Percentiles rank a stretch among this genome's conserved stretches.
Conservation (phyloP, 2,329 filamentous ascomycete species). For the Immersiporthe knoxdaviesiana region DNA sequence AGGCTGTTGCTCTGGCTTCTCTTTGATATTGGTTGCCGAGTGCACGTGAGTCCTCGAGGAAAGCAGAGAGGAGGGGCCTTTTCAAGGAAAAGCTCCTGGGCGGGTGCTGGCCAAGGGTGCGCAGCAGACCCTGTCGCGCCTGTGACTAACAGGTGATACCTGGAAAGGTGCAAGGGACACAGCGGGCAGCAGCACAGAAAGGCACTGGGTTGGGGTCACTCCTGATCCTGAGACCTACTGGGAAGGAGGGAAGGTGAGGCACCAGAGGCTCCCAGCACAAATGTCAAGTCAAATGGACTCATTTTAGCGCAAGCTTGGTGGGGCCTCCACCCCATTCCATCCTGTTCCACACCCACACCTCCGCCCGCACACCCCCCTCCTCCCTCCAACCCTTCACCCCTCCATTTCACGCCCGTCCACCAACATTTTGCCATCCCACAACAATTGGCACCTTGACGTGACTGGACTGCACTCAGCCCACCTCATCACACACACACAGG, state of each 20-base stretch:
- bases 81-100: conserved; percentile 17
- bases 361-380: neutral
- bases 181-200: neutral
- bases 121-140: conserved; percentile 6
- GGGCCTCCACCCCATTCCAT: neutral
- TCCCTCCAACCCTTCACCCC: neutral
- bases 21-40: conserved; percentile 27
- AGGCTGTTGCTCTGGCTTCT: conserved; percentile 19
- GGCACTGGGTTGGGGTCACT: neutral
- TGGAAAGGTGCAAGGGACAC: neutral
- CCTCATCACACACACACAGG: neutral
- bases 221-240: neutral
- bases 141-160: conserved; percentile 12
- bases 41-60: conserved; percentile 18
- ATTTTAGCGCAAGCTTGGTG: conserved; percentile 10
- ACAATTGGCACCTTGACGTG: neutral
- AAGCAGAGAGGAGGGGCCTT: conserved; percentile 18
- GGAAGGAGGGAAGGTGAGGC: neutral
- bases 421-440: neutral
- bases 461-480: neutral
- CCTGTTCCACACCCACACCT: neutral
- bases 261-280: neutral
- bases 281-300: conserved; percentile 5
- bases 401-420: conserved; percentile 9
- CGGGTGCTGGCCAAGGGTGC: conserved; percentile 10